A percentile compares a stretch with the other conserved stretches of the same genome.
These are phyloP conservation scores for Penicillium herquei DNA, from an alignment of 495 filamentous ascomycete species.

Conservation along the genomic window DNA sequence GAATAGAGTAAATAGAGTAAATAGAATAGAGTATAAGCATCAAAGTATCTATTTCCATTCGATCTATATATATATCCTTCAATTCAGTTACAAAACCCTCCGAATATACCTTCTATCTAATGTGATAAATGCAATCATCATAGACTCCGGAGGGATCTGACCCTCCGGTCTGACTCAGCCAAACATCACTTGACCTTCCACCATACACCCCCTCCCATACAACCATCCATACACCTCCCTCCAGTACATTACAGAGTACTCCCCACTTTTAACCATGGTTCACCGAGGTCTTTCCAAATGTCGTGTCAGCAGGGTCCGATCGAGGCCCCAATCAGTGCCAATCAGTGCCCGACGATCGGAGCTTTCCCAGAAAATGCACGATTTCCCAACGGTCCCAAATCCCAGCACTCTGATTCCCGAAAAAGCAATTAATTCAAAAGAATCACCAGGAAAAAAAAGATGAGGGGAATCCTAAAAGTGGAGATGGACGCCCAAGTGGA, in stretches of 20 bases:
- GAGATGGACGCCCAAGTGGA: slow-evolving; percentile 2
- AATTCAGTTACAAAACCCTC: too few species aligned
- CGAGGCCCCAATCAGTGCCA: slow-evolving; percentile 1
- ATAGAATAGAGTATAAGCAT: slow-evolving; percentile 1
- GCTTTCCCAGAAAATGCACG: not conserved
- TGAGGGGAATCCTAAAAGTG: not conserved
- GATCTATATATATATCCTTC: not conserved
- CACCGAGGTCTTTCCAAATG: not conserved
- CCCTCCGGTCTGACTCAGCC: slow-evolving; percentile 1
- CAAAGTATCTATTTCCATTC: not conserved
- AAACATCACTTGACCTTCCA: not conserved
- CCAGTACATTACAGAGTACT: too few species aligned
- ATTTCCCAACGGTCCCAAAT: not conserved
- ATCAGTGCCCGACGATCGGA: not conserved
- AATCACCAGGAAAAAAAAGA: not conserved
- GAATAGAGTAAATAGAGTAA: slow-evolving; percentile 1
- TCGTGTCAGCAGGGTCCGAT: slow-evolving; percentile 5
- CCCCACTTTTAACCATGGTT: slow-evolving; percentile 3
- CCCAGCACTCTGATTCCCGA: not conserved
- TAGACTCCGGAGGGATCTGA: slow-evolving; percentile 4
- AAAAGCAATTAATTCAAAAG: not conserved
- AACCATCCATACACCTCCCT: too few species aligned
- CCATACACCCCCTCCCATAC: too few species aligned
- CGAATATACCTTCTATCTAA: not conserved
- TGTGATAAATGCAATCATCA: slow-evolving; percentile 18